These are phyloP conservation scores for Medicago truncatula DNA, from an alignment of 306 rosid species.

Conservation along the genomic window DNA sequence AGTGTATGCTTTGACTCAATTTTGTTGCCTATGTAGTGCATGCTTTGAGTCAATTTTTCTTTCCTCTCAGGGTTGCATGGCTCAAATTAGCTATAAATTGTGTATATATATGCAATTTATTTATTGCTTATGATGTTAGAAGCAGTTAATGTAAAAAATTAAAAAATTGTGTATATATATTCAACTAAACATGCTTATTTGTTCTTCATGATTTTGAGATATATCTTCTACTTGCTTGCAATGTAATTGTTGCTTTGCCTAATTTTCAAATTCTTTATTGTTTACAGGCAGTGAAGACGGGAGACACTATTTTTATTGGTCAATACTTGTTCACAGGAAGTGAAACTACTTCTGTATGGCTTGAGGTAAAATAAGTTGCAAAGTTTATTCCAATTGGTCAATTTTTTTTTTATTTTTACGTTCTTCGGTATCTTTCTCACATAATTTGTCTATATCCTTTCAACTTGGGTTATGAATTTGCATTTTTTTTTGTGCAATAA, in stretches of 20 bases:
- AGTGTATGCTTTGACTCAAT: slow-evolving; percentile 13
- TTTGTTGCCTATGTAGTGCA: not conserved
- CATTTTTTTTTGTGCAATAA: not conserved
- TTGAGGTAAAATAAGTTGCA: slow-evolving; percentile 69
- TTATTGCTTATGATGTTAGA: not conserved
- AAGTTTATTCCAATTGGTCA: slow-evolving; percentile 10
- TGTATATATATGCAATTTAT: not conserved
- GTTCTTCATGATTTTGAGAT: not conserved
- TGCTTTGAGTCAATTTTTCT: slow-evolving; percentile 14
- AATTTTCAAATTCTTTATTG: slow-evolving; percentile 24
- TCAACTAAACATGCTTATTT: too few relatives aligned
- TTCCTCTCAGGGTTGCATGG: not conserved
- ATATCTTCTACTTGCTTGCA: slow-evolving; percentile 14
- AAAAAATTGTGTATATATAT: too few relatives aligned
- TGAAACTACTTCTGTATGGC: slow-evolving; percentile 99
- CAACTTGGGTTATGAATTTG: slow-evolving; percentile 21
- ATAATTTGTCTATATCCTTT: too few relatives aligned
- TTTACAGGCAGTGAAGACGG: slow-evolving; percentile 80
- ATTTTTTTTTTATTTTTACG: not conserved
- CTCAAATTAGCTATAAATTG: slow-evolving; percentile 28
- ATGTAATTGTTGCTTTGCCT: slow-evolving; percentile 12
- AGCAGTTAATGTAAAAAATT: not conserved
- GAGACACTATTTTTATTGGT: slow-evolving; percentile 95
- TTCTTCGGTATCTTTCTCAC: too few relatives aligned
- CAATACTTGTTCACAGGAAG: slow-evolving; percentile 98